Evolutionary conservation across 306 rosid genomes (phyloP).

Genomic region (Gastrolobium bilobum): DNA sequence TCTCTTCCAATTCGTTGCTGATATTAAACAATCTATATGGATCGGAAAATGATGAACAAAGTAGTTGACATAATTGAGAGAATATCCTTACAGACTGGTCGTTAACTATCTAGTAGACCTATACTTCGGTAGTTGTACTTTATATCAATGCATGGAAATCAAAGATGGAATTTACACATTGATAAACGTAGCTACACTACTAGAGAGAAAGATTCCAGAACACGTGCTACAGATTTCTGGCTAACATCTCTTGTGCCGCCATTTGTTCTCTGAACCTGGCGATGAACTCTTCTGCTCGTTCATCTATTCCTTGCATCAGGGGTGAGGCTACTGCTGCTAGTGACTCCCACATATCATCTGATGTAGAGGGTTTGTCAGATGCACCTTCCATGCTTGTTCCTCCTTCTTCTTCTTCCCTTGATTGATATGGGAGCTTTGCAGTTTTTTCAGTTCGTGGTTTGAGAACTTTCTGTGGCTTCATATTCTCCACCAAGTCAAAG

Average conservation of each 20-base stretch:
- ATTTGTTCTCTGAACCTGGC: constrained; percentile 63
- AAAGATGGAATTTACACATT: neutral
- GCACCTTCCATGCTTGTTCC: constrained; percentile 45
- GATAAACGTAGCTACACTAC: neutral
- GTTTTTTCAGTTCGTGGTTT: constrained; percentile 4
- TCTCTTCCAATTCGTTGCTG: too few relatives aligned
- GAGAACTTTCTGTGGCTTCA: constrained; percentile 35
- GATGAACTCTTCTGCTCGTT: constrained; percentile 79
- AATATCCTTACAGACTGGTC: neutral
- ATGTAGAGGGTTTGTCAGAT: neutral
- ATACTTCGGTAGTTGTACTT: neutral
- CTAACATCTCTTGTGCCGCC: constrained; percentile 65
- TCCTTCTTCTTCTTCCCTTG: constrained; percentile 16
- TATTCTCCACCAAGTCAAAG: constrained; percentile 29
- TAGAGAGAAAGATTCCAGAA: neutral
- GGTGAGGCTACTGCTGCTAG: constrained; percentile 71
- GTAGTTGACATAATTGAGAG: neutral
- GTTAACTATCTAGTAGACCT: neutral
- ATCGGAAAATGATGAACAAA: too few relatives aligned
- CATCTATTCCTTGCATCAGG: constrained; percentile 67
- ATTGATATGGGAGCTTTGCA: neutral
- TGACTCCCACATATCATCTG: constrained; percentile 79
- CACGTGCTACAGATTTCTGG: constrained; percentile 47
- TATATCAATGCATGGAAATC: neutral
- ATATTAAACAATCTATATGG: too few relatives aligned